Percentiles rank a stretch among this genome's conserved stretches.
These are phyloP conservation scores for Umbelopsis sp. DNA, from an alignment of 371 early-diverging fungal genomes.

Conservation along the genomic window DNA sequence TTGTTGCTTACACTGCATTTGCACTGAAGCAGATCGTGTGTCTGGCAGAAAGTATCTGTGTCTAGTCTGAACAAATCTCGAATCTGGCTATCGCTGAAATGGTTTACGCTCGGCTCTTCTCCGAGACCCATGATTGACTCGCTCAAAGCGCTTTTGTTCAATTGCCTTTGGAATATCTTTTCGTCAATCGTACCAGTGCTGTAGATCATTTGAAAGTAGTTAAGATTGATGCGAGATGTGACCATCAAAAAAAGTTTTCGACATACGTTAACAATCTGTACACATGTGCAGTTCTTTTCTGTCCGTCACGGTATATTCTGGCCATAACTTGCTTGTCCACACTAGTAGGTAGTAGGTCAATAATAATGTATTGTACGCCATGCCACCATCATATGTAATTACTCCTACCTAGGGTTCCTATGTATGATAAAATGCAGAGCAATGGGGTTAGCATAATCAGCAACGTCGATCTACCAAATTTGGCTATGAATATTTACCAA, in stretches of 20 bases:
- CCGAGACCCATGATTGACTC: conserved; percentile 48
- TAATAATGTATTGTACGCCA: neutral
- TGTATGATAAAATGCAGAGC: neutral
- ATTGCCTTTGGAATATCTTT: conserved; percentile 62
- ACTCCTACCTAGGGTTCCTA: conserved; percentile 22
- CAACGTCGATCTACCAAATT: neutral
- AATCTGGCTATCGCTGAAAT: conserved; percentile 43
- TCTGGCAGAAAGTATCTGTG: conserved; percentile 41
- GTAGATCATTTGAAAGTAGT: neutral
- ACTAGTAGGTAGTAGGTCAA: conserved; percentile 37
- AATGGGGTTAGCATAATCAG: neutral
- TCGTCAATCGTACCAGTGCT: conserved; percentile 59
- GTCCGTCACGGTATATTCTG: conserved; percentile 73
- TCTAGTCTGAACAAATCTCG: conserved; percentile 54
- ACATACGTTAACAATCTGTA: conserved; percentile 58
- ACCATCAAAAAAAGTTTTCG: neutral
- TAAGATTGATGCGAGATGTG: neutral
- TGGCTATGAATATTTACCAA: conserved; percentile 34
- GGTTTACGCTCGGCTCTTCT: conserved; percentile 20
- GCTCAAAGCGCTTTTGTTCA: conserved; percentile 54
- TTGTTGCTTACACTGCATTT: conserved; percentile 25
- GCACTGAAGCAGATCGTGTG: conserved; percentile 47
- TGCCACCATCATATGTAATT: too few species aligned
- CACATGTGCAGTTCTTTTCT: conserved; percentile 58
- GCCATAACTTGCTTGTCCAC: conserved; percentile 66